Evolutionary conservation across 139 green algal species (phyloP), one percentile per base, ranked within the genome.

Genomic region (Chlamydomonas eustigma): DNA sequence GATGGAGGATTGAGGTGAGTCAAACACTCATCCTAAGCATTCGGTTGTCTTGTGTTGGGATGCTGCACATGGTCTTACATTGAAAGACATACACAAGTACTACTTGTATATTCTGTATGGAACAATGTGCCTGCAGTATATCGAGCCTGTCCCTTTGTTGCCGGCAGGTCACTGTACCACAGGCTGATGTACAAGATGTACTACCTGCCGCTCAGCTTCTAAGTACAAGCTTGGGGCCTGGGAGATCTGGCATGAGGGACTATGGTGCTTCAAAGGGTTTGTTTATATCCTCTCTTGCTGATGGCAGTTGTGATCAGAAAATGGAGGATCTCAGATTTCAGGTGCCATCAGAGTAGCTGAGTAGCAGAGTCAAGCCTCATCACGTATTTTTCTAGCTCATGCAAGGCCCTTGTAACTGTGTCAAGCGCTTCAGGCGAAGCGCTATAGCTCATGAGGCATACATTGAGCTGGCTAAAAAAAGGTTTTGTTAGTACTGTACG

Each of bases 161-260:
- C n/a, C n/a, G n/a, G n/a, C n/a, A 83, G 74, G 83, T 94, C 22
- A 80, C 68, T 34, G 91, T 96, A 6, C 92, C 92, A 6, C n/a
- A 18, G 1, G 93, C 93, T 30, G 81, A 93, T 58, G 77, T 98
- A 34, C 86, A 95, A 75, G 94, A 98, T 75, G 88, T 98, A 67
- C 80, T 97, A 34, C 94, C 94, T 5, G 92, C 87, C 3, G 89
- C 87, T 8, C 91, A 93, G 39, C 82, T 98, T 76, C 79, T 96
- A 22, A 77, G 76, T 78, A 81, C 44, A 77, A 63, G 39, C 65
- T 63, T 4, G 24, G 39, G 24, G 71, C 35, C 88, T 81, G 4
- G 83, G 83, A 34, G 71, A 51, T 8, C 70, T 80, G 25, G 37
- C 76, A 28, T 65, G 76, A 12, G 44, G 12, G 44, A 18, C 37